Percentiles rank a stretch among this genome's conserved stretches.
phyloP scores from a whole-genome alignment of 1,284 basidiomycete genomes.

The Acaromyces ingoldii region DNA sequence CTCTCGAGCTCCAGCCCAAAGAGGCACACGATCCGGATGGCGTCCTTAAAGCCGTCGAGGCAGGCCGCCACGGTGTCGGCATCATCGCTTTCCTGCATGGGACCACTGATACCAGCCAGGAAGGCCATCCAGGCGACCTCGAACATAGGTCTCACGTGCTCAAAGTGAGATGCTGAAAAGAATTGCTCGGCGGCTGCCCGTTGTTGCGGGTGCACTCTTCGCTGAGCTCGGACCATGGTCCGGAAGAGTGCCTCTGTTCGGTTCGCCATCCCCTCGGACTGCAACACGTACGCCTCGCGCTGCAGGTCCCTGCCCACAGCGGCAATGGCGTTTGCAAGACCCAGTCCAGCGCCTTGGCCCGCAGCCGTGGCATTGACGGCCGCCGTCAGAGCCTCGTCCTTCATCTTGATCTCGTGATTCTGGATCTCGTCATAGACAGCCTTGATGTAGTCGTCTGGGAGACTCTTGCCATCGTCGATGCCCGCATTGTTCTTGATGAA shows the following conservation, averaged over 20 bases:
- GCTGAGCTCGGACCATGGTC: slow-evolving; percentile 50
- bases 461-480: slow-evolving; percentile 45
- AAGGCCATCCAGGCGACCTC: slow-evolving; percentile 52
- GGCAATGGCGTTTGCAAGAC: slow-evolving; percentile 44
- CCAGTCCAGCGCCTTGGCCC: too few species aligned
- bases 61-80: slow-evolving; percentile 41
- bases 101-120: slow-evolving; percentile 47
- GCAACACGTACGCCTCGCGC: slow-evolving; percentile 47
- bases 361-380: slow-evolving; percentile 5
- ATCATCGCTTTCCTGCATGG: slow-evolving; percentile 48
- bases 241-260: slow-evolving; percentile 51
- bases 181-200: slow-evolving; percentile 47
- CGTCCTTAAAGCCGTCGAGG: slow-evolving; percentile 47
- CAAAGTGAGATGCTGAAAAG: slow-evolving; percentile 50
- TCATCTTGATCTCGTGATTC: slow-evolving; percentile 52
- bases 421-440: slow-evolving; percentile 49
- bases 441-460: slow-evolving; percentile 44
- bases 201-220: slow-evolving; percentile 39
- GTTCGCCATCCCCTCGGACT: slow-evolving; percentile 50
- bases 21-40: slow-evolving; percentile 49
- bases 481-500: slow-evolving; percentile 51
- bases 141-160: slow-evolving; percentile 51
- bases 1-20: slow-evolving; percentile 50
- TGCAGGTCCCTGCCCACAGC: slow-evolving; percentile 48
- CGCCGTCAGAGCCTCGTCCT: slow-evolving; percentile 33